phyloP scores from a whole-genome alignment of 1,139 yeast genomes.

The Candida tetrigidarum region DNA sequence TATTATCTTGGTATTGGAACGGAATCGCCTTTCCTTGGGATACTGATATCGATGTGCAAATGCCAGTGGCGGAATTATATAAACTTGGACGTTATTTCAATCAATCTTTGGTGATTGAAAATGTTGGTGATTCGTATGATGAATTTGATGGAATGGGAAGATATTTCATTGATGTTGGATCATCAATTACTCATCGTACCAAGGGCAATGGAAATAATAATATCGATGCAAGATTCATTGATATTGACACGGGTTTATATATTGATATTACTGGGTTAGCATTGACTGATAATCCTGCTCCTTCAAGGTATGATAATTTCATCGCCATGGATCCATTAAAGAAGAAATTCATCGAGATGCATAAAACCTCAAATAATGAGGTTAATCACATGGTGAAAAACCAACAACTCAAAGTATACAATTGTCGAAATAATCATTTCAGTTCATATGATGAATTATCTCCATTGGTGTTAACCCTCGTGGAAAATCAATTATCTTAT shows the following conservation, averaged over 20 bases:
- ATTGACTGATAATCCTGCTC: slow-evolving; percentile 39
- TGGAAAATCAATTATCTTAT: slow-evolving; percentile 40
- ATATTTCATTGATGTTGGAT: slow-evolving; percentile 5
- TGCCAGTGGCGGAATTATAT: slow-evolving; percentile 53
- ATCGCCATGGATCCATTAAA: slow-evolving; percentile 16
- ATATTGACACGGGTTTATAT: slow-evolving; percentile 73
- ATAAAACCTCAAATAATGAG: slow-evolving; percentile 13
- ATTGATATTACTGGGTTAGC: slow-evolving; percentile 69
- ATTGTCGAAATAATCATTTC: slow-evolving; percentile 52
- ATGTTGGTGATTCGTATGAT: slow-evolving; percentile 28
- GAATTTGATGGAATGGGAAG: slow-evolving; percentile 30
- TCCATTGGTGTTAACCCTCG: slow-evolving; percentile 31
- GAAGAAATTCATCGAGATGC: slow-evolving; percentile 11
- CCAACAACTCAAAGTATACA: slow-evolving; percentile 35
- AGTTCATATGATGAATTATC: slow-evolving; percentile 32
- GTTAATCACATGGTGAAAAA: slow-evolving; percentile 24
- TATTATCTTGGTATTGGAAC: slow-evolving; percentile 55
- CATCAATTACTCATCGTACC: slow-evolving; percentile 34
- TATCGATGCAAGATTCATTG: slow-evolving; percentile 84
- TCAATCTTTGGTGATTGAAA: slow-evolving; percentile 44
- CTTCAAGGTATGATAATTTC: slow-evolving; percentile 26
- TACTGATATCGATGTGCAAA: slow-evolving; percentile 57
- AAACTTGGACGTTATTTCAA: slow-evolving; percentile 42
- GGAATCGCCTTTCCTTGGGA: slow-evolving; percentile 60
- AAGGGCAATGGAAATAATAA: slow-evolving; percentile 55